These are phyloP conservation scores for Knufia fluminis DNA, from an alignment of 2,329 filamentous ascomycete genomes.

Conservation along the genomic window DNA sequence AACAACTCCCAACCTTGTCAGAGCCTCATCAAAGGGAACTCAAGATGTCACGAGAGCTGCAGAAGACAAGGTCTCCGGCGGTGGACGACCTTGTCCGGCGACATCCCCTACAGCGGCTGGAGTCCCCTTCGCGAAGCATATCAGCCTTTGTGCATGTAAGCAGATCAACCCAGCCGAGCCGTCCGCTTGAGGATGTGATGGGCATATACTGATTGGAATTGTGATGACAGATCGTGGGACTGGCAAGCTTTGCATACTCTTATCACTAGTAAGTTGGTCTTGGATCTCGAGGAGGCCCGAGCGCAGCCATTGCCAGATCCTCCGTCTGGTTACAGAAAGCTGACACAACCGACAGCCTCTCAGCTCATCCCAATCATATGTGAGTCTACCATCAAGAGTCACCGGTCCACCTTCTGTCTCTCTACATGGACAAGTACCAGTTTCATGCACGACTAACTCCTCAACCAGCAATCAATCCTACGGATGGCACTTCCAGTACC, in stretches of 20 bases:
- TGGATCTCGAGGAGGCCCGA: neutral
- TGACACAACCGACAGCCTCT: conserved; percentile 26
- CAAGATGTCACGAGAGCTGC: no score
- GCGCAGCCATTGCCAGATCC: neutral
- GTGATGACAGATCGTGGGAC: conserved; percentile 28
- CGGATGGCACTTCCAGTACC: conserved; percentile 58
- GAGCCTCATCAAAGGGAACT: no score
- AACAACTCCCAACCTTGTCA: no score
- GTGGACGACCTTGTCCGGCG: conserved; percentile 21
- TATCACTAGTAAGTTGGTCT: conserved; percentile 35
- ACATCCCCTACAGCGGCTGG: conserved; percentile 36
- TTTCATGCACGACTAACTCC: conserved; percentile 4
- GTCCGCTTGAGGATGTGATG: no score
- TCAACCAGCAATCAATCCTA: conserved; percentile 47
- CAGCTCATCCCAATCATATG: conserved; percentile 34
- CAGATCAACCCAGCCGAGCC: no score
- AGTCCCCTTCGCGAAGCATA: conserved; percentile 34
- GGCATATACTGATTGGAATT: neutral
- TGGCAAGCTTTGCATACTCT: conserved; percentile 35
- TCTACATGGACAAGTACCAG: conserved; percentile 6
- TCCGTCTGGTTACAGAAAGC: conserved; percentile 1
- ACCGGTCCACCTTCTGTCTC: conserved; percentile 9
- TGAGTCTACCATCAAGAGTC: conserved; percentile 25
- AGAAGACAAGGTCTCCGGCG: neutral
- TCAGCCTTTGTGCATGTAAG: conserved; percentile 37